Percentiles rank a stretch among this genome's conserved stretches.
These are phyloP conservation scores for Lactarius indigo DNA, from an alignment of 768 basidiomycete species.

Conservation along the genomic window DNA sequence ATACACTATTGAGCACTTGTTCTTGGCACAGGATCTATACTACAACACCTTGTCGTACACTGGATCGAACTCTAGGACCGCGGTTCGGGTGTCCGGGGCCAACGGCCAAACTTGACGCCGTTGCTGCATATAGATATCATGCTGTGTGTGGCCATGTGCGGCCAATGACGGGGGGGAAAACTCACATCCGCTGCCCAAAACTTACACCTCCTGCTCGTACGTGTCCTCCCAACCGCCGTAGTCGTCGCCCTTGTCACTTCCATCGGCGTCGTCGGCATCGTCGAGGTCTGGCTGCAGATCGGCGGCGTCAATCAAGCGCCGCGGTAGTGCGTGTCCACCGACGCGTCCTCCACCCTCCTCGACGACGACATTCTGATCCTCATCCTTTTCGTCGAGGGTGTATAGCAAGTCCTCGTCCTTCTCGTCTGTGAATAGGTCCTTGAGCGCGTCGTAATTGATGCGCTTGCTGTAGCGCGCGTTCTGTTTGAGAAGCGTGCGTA, in stretches of 20 bases:
- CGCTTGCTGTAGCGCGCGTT: conserved; percentile 86
- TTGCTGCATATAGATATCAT: background rate
- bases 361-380: conserved; percentile 37
- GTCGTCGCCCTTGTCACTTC: conserved; percentile 42
- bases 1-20: conserved; percentile 12
- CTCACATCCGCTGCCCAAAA: background rate
- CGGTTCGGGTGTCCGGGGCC: background rate
- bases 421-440: conserved; percentile 56
- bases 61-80: background rate
- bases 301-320: conserved; percentile 6
- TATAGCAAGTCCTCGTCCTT: conserved; percentile 50
- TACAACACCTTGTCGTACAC: background rate
- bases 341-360: conserved; percentile 39
- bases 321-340: conserved; percentile 21
- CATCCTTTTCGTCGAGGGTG: conserved; percentile 47
- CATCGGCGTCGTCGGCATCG: conserved; percentile 28
- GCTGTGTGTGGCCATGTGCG: background rate
- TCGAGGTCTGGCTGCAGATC: conserved; percentile 29
- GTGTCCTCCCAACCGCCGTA: conserved; percentile 42
- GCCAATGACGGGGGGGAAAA: background rate
- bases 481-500: conserved; percentile 75
- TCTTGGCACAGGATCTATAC: background rate
- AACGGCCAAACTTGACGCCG: background rate
- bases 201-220: conserved; percentile 70
- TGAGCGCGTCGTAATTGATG: conserved; percentile 90